Conservation (phyloP, 2,329 filamentous ascomycete species). For the Epichloe festucae region DNA sequence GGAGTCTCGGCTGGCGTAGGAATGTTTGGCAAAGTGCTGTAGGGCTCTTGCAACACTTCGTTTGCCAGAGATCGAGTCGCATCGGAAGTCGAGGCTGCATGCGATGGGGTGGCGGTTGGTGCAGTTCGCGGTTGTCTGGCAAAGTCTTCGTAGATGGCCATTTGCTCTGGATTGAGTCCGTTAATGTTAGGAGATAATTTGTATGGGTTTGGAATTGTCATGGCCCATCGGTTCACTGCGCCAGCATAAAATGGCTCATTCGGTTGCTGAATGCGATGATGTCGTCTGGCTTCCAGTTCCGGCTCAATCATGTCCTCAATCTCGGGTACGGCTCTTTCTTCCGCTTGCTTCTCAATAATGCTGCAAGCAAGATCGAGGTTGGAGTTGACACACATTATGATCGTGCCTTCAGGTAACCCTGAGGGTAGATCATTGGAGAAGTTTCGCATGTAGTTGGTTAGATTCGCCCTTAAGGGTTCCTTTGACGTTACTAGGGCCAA, state of each 20-base stretch:
- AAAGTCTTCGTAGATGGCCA: conserved; percentile 96
- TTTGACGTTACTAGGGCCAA: conserved; percentile 96
- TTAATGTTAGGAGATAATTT: conserved; percentile 57
- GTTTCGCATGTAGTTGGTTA: conserved; percentile 86
- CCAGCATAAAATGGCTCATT: conserved; percentile 77
- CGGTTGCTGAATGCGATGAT: conserved; percentile 60
- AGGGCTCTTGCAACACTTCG: conserved; percentile 51
- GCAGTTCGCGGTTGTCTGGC: conserved; percentile 65
- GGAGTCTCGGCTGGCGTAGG: conserved; percentile 48
- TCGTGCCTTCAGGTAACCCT: conserved; percentile 82
- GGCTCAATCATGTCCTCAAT: conserved; percentile 87
- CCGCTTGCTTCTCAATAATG: conserved; percentile 90
- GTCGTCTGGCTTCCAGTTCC: conserved; percentile 64
- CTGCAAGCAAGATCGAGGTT: conserved; percentile 88
- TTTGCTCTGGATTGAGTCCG: conserved; percentile 80
- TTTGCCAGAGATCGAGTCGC: conserved; percentile 49
- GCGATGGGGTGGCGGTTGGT: conserved; percentile 39
- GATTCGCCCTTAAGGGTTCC: conserved; percentile 88
- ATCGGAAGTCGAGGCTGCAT: conserved; percentile 46
- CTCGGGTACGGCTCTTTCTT: conserved; percentile 83
- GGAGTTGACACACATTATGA: conserved; percentile 97
- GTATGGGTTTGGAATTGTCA: conserved; percentile 88
- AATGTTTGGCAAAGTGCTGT: conserved; percentile 40
- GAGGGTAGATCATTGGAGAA: conserved; percentile 58
- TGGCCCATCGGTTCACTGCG: conserved; percentile 76